Base-by-base conservation (phyloP, 352 stramenopile species). In the Globisporangium irregulare region DNA sequence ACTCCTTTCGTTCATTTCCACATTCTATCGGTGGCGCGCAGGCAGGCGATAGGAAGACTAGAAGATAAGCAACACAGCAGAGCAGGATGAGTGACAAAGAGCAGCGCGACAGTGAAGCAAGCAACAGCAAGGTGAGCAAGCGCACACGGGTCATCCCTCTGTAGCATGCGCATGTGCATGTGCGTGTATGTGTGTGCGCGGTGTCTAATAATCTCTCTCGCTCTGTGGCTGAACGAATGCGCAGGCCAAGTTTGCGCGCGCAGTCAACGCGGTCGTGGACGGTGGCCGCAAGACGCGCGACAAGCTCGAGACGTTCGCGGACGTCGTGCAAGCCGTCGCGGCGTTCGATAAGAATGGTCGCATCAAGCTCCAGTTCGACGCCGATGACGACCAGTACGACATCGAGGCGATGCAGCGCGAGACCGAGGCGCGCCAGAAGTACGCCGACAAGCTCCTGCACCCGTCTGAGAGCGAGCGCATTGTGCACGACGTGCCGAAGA, bases 311-410 rank as follows among this genome's bases (percentile, higher is more conserved):
- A 58, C 67, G 29, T 69, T 72, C 46, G 41, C 62, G 3, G 61
- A 72, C 36, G 34, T 72, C 41, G 61, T 72, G 43, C 67, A 72
- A 20, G 61, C 46, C 12, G 25, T 72, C 61, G 61, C 51, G 18
- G 41, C 55, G 24, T 65, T 62, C 64, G 67, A 72, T 27, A 50
- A 59, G 18, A 67, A 81, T 22, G 75, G 75, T 14, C 75, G 69
- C 55, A 79, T 79, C 43, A 67, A 78, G 65, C 67, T 80, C 55
- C 56, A 80, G 41, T 81, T 81, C 22, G 76, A 80, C 62, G 73
- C 73, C 8, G 62, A 71, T 20, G 76, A 80, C 56, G 73, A 82
- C 15, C 51, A 66, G 20, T 62, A 68, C 36, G 67, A 65, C 54
- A 69, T 82, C n/a, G 68, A 75, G 29, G 64, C 57, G 22, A 60